These are phyloP conservation scores for Clonostachys chloroleuca DNA, from an alignment of 2,329 filamentous ascomycete species.

Conservation along the genomic window DNA sequence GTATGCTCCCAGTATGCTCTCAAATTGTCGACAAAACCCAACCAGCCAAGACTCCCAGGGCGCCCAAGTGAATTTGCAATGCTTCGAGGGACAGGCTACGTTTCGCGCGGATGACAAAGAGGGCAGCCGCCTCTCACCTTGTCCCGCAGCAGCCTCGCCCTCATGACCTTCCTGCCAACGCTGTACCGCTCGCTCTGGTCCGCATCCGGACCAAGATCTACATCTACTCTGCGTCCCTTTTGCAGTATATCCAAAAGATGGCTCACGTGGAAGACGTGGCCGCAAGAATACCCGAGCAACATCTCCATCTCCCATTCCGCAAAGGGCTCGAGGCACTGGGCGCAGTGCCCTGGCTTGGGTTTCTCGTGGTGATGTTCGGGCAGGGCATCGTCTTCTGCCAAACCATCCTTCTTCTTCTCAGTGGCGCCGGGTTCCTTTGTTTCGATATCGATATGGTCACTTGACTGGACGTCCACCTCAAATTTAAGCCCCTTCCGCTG, in stretches of 20 bases:
- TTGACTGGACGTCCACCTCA: conserved; percentile 54
- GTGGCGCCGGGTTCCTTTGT: conserved; percentile 27
- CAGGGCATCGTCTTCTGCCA: conserved; percentile 8
- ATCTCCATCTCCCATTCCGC: conserved; percentile 63
- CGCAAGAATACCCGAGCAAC: conserved; percentile 75
- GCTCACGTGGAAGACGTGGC: conserved; percentile 74
- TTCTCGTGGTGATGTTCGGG: conserved; percentile 19
- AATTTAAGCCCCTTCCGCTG: conserved; percentile 88
- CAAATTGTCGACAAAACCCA: neutral
- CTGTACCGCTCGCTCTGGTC: conserved; percentile 50
- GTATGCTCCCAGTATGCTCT: neutral
- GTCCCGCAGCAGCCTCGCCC: conserved; percentile 73
- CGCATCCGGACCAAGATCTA: conserved; percentile 35
- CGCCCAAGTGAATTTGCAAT: too few relatives aligned
- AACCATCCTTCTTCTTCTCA: conserved; percentile 7
- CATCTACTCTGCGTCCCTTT: conserved; percentile 38
- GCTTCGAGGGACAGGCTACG: too few relatives aligned
- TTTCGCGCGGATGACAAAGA: conserved; percentile 34
- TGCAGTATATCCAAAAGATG: conserved; percentile 59
- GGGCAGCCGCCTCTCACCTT: conserved; percentile 63
- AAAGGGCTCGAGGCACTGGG: conserved; percentile 52
- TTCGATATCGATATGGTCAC: conserved; percentile 36
- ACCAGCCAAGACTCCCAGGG: neutral
- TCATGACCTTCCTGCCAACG: conserved; percentile 83
- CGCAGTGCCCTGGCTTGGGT: conserved; percentile 51